A percentile compares a stretch with the other conserved stretches of the same genome.
These are phyloP conservation scores for Chrysanthemum lavandulifolium DNA, from an alignment of 129 eudicot species.

Conservation along the genomic window DNA sequence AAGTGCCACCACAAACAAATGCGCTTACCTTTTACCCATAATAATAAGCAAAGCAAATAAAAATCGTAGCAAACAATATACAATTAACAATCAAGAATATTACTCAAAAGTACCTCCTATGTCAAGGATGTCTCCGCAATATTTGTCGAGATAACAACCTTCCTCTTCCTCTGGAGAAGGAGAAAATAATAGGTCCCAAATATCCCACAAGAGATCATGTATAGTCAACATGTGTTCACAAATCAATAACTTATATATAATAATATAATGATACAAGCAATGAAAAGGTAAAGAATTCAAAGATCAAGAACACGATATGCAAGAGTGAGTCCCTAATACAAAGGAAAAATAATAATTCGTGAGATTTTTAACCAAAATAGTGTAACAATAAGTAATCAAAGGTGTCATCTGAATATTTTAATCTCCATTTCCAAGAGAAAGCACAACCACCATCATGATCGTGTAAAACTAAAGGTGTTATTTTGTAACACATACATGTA, in stretches of 20 bases:
- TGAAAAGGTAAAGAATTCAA: neutral
- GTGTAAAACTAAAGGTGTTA: no score
- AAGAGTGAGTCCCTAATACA: slow-evolving; percentile 93
- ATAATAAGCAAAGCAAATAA: no score
- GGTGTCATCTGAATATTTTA: neutral
- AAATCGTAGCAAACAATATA: no score
- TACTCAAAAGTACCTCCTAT: slow-evolving; percentile 61
- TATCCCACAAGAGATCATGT: neutral
- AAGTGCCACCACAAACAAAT: neutral
- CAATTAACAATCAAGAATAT: neutral
- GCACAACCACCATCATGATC: no score
- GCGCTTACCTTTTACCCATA: no score
- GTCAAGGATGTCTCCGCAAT: slow-evolving; percentile 97
- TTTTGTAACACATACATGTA: no score
- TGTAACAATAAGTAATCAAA: slow-evolving; percentile 20
- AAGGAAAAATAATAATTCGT: slow-evolving; percentile 80
- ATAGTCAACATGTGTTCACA: no score
- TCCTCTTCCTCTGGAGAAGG: slow-evolving; percentile 95
- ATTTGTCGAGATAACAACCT: slow-evolving; percentile 93
- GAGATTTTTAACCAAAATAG: slow-evolving; percentile 24
- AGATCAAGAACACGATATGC: slow-evolving; percentile 71
- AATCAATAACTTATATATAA: neutral
- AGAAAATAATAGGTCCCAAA: slow-evolving; percentile 79
- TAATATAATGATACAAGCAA: neutral
- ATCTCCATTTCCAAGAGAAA: no score